Conservation (phyloP, 2,329 filamentous ascomycete genomes). For the Stagonosporopsis tanaceti region DNA sequence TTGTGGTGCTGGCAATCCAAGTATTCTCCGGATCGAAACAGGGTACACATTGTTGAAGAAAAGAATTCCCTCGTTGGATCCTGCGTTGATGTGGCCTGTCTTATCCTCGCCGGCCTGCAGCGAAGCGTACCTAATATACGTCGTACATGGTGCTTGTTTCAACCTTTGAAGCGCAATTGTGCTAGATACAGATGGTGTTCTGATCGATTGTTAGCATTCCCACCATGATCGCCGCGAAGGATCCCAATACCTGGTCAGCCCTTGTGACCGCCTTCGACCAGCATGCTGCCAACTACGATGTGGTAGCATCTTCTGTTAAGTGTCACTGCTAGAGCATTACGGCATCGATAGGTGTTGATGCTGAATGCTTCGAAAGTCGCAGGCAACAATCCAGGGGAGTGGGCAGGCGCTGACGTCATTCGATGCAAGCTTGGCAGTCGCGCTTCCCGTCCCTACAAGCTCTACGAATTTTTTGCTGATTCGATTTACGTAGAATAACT, state of each 20-base stretch:
- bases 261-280: slow-evolving; percentile 27
- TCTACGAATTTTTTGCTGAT: not conserved
- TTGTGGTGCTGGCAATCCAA: slow-evolving; percentile 62
- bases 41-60: slow-evolving; percentile 95
- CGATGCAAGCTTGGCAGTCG: slow-evolving; percentile 7
- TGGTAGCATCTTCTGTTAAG: slow-evolving; percentile 26
- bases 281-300: slow-evolving; percentile 31
- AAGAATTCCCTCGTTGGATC: slow-evolving; percentile 79
- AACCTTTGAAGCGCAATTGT: slow-evolving; percentile 1
- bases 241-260: slow-evolving; percentile 34
- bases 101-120: slow-evolving; percentile 67
- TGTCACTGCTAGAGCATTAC: slow-evolving; percentile 24
- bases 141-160: slow-evolving; percentile 16
- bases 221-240: slow-evolving; percentile 31
- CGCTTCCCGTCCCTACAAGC: not conserved
- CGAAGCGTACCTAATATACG: slow-evolving; percentile 39
- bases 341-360: slow-evolving; percentile 3
- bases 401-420: slow-evolving; percentile 15
- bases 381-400: slow-evolving; percentile 11
- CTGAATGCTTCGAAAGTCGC: not conserved
- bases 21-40: slow-evolving; percentile 72
- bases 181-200: slow-evolving; percentile 15
- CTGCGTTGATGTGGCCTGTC: slow-evolving; percentile 81
- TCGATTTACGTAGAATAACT: too few species aligned
- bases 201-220: slow-evolving; percentile 31